phyloP scores from a whole-genome alignment of 2,329 filamentous ascomycete species.

The Talaromyces sp. region DNA sequence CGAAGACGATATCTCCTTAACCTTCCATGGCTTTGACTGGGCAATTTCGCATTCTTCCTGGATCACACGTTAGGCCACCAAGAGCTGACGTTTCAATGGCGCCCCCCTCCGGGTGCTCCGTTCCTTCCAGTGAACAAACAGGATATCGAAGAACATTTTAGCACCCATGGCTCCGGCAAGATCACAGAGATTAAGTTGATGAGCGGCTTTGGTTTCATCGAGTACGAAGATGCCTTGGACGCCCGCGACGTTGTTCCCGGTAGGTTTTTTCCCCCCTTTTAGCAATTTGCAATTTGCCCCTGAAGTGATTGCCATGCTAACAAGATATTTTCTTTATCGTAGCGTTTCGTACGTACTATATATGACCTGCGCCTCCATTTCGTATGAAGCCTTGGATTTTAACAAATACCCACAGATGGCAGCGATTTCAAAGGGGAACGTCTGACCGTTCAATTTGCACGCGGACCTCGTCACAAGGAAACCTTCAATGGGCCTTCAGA shows the following conservation, averaged over 20 bases:
- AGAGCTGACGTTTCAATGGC: conserved; percentile 30
- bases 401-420: conserved; percentile 61
- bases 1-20: conserved; percentile 7
- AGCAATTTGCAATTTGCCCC: conserved; percentile 3
- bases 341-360: conserved; percentile 52
- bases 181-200: conserved; percentile 99
- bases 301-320: conserved; percentile 15
- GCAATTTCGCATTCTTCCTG: conserved; percentile 19
- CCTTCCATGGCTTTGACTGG: conserved; percentile 16
- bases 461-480: conserved; percentile 71
- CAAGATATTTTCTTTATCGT: conserved; percentile 4
- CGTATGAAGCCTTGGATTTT: neutral
- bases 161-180: conserved; percentile 90
- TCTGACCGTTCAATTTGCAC: conserved; percentile 95
- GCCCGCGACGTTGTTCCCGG: conserved; percentile 97
- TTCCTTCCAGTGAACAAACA: conserved; percentile 78
- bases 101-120: conserved; percentile 25
- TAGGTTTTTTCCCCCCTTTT: conserved; percentile 46
- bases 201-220: conserved; percentile 99
- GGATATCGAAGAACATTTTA: conserved; percentile 94
- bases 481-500: conserved; percentile 60
- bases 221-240: conserved; percentile 98
- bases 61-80: conserved; percentile 20
- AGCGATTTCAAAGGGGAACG: conserved; percentile 97
- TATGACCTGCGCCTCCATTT: neutral